phyloP scores from a whole-genome alignment of 257 asterid genomes.

The Gentiana straminea region DNA sequence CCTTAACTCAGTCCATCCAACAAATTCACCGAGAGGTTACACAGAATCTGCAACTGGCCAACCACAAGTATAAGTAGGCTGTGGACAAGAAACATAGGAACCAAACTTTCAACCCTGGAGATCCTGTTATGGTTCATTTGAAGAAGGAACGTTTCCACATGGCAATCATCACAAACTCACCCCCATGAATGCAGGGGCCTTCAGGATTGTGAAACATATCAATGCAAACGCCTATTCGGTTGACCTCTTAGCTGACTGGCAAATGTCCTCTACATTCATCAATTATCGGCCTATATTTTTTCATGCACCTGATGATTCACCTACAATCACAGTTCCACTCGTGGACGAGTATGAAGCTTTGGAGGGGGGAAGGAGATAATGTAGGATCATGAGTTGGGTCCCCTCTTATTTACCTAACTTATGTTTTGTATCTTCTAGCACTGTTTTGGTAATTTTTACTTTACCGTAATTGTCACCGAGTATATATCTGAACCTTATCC shows the following conservation, averaged over 20 bases:
- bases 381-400: too few species aligned
- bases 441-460: too few species aligned
- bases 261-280: not conserved
- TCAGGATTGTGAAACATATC: not conserved
- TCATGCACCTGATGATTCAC: not conserved
- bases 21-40: not conserved
- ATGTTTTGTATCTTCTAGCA: too few species aligned
- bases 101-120: not conserved
- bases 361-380: too few species aligned
- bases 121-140: conserved; percentile 1
- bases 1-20: not conserved
- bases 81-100: not conserved
- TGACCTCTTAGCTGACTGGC: not conserved
- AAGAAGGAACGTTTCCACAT: not conserved
- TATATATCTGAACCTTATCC: too few species aligned
- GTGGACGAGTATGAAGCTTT: too few species aligned
- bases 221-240: not conserved
- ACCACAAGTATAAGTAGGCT: not conserved
- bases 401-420: too few species aligned
- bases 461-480: too few species aligned
- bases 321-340: too few species aligned
- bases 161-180: not conserved
- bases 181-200: not conserved
- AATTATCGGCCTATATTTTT: not conserved
- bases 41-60: not conserved